These are phyloP conservation scores for Globisporangium recalcitrans DNA, from an alignment of 352 stramenopile species.

Conservation along the genomic window DNA sequence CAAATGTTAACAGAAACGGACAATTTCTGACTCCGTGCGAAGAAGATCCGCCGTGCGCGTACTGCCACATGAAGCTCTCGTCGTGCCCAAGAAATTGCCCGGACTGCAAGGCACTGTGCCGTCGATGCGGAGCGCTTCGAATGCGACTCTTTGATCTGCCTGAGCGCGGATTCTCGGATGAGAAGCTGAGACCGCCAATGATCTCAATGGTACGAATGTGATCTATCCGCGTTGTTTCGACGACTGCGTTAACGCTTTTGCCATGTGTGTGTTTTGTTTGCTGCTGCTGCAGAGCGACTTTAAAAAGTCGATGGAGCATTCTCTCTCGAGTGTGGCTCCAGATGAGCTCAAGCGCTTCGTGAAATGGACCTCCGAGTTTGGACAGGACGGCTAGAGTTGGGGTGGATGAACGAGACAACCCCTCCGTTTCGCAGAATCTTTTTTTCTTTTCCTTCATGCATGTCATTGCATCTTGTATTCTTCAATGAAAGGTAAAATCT, in stretches of 20 bases:
- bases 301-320: constrained; percentile 92
- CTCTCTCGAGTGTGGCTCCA: constrained; percentile 91
- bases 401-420: not conserved
- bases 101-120: constrained; percentile 68
- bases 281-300: constrained; percentile 93
- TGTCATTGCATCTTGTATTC: constrained; percentile 10
- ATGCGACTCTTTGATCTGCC: constrained; percentile 86
- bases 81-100: constrained; percentile 54
- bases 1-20: constrained; percentile 47
- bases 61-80: constrained; percentile 89
- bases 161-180: constrained; percentile 74
- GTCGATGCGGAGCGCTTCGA: constrained; percentile 63
- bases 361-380: constrained; percentile 99
- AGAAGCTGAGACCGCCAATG: constrained; percentile 83
- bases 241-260: no score
- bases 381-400: constrained; percentile 91
- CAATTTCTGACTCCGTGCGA: constrained; percentile 76
- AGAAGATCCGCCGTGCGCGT: constrained; percentile 77
- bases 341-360: constrained; percentile 97
- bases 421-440: not conserved
- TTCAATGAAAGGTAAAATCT: constrained; percentile 3
- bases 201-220: constrained; percentile 68
- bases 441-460: constrained; percentile 1
- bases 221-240: not conserved
- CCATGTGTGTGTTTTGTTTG: no score